Evolutionary conservation across 2,329 filamentous ascomycete genomes (phyloP).

Genomic region (Gnomoniopsis sp.): DNA sequence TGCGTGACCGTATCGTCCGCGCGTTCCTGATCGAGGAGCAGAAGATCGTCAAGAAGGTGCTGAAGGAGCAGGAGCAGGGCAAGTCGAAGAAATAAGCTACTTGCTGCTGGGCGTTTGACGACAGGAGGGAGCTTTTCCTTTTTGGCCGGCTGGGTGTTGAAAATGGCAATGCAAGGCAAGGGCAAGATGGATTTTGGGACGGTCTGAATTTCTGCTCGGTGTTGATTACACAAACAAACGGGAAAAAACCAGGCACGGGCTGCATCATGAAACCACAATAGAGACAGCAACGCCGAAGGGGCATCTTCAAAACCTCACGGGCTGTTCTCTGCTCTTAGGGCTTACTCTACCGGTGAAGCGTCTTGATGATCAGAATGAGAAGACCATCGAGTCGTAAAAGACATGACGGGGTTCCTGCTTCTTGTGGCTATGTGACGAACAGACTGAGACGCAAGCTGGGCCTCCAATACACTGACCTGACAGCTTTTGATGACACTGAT

Average conservation of each 20-base stretch:
- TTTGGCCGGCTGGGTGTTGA: conserved; percentile 24
- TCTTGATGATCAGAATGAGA: conserved; percentile 47
- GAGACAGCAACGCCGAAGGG: conserved; percentile 14
- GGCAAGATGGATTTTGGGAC: conserved; percentile 17
- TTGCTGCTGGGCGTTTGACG: conserved; percentile 33
- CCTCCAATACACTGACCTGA: neutral
- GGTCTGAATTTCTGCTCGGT: conserved; percentile 44
- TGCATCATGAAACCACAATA: conserved; percentile 39
- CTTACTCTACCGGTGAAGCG: conserved; percentile 39
- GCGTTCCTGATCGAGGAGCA: conserved; percentile 99
- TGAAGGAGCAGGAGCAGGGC: conserved; percentile 91
- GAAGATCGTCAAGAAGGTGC: conserved; percentile 99
- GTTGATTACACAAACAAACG: conserved; percentile 39
- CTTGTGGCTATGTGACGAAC: conserved; percentile 5
- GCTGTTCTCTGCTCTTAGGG: conserved; percentile 35
- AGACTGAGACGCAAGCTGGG: neutral
- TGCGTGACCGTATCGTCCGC: conserved; percentile 94
- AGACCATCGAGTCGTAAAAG: conserved; percentile 27
- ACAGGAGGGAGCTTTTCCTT: conserved; percentile 23
- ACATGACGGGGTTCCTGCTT: neutral
- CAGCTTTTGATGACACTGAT: neutral
- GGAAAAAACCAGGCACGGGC: conserved; percentile 32
- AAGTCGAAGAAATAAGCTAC: conserved; percentile 65
- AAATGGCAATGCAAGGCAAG: conserved; percentile 25
- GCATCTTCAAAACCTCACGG: conserved; percentile 23